Percentiles rank a stretch among this genome's conserved stretches.
Evolutionary conservation across 2,329 filamentous ascomycete genomes (phyloP).

Genomic region (Hirsutella rhossiliensis): DNA sequence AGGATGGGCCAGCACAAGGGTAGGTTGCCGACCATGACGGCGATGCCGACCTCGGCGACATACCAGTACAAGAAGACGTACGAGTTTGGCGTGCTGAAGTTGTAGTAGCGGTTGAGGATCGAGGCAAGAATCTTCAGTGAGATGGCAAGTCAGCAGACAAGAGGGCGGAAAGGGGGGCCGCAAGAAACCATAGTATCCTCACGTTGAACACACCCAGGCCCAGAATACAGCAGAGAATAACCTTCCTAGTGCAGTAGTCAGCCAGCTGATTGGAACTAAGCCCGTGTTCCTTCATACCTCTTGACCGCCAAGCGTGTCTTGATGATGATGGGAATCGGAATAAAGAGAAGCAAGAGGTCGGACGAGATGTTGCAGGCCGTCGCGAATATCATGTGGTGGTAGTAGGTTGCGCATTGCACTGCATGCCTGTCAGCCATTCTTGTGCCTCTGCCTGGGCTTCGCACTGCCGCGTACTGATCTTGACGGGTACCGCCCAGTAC

Average conservation of each 20-base stretch:
- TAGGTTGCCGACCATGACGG: conserved; percentile 48
- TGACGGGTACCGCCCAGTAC: conserved; percentile 38
- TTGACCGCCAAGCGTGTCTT: conserved; percentile 23
- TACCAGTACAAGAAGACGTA: conserved; percentile 48
- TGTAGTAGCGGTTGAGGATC: conserved; percentile 49
- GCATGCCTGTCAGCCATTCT: neutral
- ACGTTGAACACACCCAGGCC: conserved; percentile 38
- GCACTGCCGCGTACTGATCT: conserved; percentile 10
- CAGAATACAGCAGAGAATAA: conserved; percentile 42
- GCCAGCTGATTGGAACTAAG: neutral
- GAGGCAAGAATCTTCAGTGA: conserved; percentile 37
- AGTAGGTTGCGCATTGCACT: conserved; percentile 32
- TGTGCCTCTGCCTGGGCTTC: neutral
- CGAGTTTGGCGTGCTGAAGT: conserved; percentile 43
- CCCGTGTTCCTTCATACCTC: conserved; percentile 2
- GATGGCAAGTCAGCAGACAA: neutral
- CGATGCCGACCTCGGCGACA: conserved; percentile 44
- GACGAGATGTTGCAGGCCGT: conserved; percentile 34
- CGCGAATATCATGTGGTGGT: conserved; percentile 33
- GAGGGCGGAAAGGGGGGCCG: neutral
- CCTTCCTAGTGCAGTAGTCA: conserved; percentile 24
- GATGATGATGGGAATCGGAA: conserved; percentile 32
- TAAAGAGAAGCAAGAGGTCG: conserved; percentile 30
- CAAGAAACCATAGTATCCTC: neutral
- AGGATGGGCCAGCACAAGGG: conserved; percentile 48